Conservation (phyloP, 305 asterid species). For the Ajuga reptans region DNA sequence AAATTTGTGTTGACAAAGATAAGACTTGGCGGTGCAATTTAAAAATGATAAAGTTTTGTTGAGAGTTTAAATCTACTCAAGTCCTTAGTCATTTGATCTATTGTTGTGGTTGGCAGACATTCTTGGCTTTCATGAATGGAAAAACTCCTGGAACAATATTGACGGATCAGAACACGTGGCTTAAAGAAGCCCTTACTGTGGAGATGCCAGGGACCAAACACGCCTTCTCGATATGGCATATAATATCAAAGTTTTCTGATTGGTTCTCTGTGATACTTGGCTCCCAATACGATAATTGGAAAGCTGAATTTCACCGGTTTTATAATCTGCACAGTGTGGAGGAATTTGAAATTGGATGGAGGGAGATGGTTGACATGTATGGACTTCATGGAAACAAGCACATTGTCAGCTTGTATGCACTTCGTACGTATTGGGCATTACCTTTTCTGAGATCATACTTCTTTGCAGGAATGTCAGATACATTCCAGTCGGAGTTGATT, state of each 20-base stretch:
- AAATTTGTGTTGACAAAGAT: not conserved
- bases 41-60: not conserved
- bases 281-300: constrained; percentile 49
- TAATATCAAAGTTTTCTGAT: constrained; percentile 47
- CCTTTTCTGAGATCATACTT: constrained; percentile 48
- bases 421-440: constrained; percentile 55
- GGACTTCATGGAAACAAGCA: constrained; percentile 52
- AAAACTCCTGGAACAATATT: constrained; percentile 54
- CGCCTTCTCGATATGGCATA: constrained; percentile 59
- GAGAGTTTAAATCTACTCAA: not conserved
- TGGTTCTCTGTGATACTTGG: constrained; percentile 54
- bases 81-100: constrained; percentile 17
- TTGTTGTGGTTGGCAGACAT: constrained; percentile 34
- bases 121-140: constrained; percentile 55
- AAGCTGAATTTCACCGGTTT: constrained; percentile 48
- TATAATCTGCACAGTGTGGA: constrained; percentile 41
- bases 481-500: constrained; percentile 43
- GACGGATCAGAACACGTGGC: constrained; percentile 64
- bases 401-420: constrained; percentile 50
- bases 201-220: constrained; percentile 62
- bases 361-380: constrained; percentile 48
- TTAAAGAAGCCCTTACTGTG: constrained; percentile 48
- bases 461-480: constrained; percentile 55
- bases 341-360: constrained; percentile 60
- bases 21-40: not conserved